A percentile compares a stretch with the other conserved stretches of the same genome.
Conservation (phyloP, 2,329 filamentous ascomycete species). For the Colletotrichum somersetense region DNA sequence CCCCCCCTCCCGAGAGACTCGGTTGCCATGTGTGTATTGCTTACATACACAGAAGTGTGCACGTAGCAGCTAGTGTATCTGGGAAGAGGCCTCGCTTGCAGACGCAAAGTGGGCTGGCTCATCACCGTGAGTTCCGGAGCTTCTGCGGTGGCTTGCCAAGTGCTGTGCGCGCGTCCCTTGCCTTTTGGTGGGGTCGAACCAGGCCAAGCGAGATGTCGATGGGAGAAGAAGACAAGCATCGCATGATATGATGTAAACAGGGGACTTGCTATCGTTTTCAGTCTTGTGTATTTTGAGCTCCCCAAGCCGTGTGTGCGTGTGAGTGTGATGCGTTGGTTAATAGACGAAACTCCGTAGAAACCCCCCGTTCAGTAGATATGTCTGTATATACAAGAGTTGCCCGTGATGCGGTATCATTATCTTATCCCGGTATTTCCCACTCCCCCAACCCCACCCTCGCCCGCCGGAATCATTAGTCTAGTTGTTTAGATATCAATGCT, state of each 20-base stretch:
- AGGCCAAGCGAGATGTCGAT: conserved; percentile 4
- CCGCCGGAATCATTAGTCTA: conserved; percentile 34
- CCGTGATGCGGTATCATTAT: conserved; percentile 25
- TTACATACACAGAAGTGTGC: neutral
- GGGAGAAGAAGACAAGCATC: neutral
- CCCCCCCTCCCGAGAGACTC: neutral
- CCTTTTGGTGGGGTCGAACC: neutral
- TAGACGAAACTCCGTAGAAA: neutral
- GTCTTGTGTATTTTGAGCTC: neutral
- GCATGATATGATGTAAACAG: neutral
- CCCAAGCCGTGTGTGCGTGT: neutral
- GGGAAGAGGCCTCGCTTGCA: conserved; percentile 15
- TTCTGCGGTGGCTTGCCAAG: neutral
- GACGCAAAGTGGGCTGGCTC: conserved; percentile 1
- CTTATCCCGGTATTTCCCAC: conserved; percentile 25
- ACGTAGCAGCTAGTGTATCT: neutral
- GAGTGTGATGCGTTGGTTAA: neutral
- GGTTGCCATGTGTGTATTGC: neutral
- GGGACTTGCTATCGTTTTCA: too few relatives aligned
- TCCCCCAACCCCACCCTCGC: neutral
- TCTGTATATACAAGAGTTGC: conserved; percentile 19
- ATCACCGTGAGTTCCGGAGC: conserved; percentile 3
- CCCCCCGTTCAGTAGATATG: conserved; percentile 7
- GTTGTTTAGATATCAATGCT: conserved; percentile 40
- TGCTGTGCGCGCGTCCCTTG: neutral